phyloP scores from a whole-genome alignment of 306 rosid species.

The Gleditsia sinensis region DNA sequence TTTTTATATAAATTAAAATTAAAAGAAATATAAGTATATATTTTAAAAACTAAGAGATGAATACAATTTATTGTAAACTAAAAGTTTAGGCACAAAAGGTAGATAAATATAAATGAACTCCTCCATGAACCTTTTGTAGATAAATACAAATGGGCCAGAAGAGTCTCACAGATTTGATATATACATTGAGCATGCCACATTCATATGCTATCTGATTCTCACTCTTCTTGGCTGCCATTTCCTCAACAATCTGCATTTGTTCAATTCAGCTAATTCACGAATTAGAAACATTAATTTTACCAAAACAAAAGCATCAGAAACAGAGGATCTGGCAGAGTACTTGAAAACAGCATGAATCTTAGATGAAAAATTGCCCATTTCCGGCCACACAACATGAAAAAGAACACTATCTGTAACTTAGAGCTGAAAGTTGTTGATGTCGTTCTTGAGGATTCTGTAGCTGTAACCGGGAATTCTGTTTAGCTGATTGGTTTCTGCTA shows the following conservation, averaged over 20 bases:
- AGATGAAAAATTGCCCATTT: conserved; percentile 18
- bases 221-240: neutral
- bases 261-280: neutral
- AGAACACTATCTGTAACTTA: too few species aligned
- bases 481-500: conserved; percentile 44
- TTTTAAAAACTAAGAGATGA: too few species aligned
- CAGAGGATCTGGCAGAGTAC: neutral
- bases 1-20: too few species aligned
- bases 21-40: too few species aligned
- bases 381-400: conserved; percentile 11
- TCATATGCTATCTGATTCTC: neutral
- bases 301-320: too few species aligned
- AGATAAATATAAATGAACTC: neutral
- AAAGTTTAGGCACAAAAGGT: too few species aligned
- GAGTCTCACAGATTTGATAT: neutral
- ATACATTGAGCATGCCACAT: conserved; percentile 8
- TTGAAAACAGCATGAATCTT: conserved; percentile 2
- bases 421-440: conserved; percentile 48
- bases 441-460: conserved; percentile 63
- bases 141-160: neutral
- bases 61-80: too few species aligned
- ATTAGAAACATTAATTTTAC: too few species aligned
- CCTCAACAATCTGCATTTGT: neutral
- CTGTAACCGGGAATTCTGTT: conserved; percentile 55
- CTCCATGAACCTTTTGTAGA: neutral